Conservation (phyloP, 2,329 filamentous ascomycete genomes). For the Bipolaris oryzae region DNA sequence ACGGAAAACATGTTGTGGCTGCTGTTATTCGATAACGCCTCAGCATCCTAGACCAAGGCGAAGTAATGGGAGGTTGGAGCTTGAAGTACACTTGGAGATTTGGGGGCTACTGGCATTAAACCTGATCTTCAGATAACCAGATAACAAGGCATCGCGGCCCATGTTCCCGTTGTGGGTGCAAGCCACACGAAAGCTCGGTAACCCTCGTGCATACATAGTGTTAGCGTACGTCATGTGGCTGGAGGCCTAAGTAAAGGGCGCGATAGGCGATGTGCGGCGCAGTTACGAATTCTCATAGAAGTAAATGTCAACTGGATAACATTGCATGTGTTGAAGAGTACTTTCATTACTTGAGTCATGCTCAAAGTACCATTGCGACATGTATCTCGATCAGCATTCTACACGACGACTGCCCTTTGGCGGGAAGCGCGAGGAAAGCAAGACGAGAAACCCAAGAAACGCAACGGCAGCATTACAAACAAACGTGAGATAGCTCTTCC, state of each 20-base stretch:
- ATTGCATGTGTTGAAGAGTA: too few relatives aligned
- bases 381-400: neutral
- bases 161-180: neutral
- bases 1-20: neutral
- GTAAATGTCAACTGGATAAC: neutral
- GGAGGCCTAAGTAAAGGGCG: neutral
- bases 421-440: slow-evolving; percentile 56
- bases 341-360: neutral
- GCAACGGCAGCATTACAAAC: slow-evolving; percentile 68
- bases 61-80: neutral
- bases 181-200: neutral
- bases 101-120: neutral
- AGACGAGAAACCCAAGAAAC: slow-evolving; percentile 56
- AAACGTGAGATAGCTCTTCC: slow-evolving; percentile 67
- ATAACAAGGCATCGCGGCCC: neutral
- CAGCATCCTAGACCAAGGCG: too few relatives aligned
- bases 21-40: neutral
- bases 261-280: too few relatives aligned
- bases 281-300: neutral
- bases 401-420: slow-evolving; percentile 46
- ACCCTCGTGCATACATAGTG: neutral
- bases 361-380: neutral
- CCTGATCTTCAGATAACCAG: neutral
- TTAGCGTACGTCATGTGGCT: neutral
- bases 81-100: neutral